A percentile compares a stretch with the other conserved stretches of the same genome.
Evolutionary conservation across 1,139 yeast genomes (phyloP).

Genomic region (Pichia cactophila): DNA sequence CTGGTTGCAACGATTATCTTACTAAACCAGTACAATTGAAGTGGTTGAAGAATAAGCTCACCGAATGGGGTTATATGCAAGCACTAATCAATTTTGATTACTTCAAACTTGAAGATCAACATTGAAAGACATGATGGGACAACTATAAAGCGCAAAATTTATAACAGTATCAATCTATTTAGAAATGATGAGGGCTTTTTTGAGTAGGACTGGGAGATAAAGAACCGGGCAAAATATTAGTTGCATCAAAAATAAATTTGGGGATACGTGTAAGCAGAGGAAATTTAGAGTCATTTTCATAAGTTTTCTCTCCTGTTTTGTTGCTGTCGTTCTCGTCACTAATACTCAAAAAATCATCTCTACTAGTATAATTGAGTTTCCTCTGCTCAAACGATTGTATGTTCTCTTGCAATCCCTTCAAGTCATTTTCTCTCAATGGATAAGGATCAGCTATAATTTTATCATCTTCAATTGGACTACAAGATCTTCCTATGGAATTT

Average conservation of each 20-base stretch:
- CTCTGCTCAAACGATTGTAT: not conserved
- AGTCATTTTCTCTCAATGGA: not conserved
- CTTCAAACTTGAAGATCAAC: conserved; percentile 28
- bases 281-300: too few relatives aligned
- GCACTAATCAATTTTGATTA: conserved; percentile 94
- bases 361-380: too few relatives aligned
- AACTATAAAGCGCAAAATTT: conserved; percentile 33
- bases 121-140: conserved; percentile 26
- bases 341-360: too few relatives aligned
- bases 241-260: not conserved
- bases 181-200: not conserved
- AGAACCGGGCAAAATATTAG: conserved; percentile 5
- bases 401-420: not conserved
- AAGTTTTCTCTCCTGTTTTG: not conserved
- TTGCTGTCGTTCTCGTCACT: not conserved
- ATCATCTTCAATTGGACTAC: not conserved
- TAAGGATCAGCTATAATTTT: not conserved
- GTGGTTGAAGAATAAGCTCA: conserved; percentile 90
- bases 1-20: conserved; percentile 93
- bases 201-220: conserved; percentile 3
- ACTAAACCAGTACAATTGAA: conserved; percentile 95
- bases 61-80: conserved; percentile 97
- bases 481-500: not conserved
- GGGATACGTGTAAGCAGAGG: not conserved
- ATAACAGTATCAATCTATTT: too few relatives aligned